These are phyloP conservation scores for Candolleomyces efflorescens DNA, from an alignment of 768 basidiomycete species.

Conservation along the genomic window DNA sequence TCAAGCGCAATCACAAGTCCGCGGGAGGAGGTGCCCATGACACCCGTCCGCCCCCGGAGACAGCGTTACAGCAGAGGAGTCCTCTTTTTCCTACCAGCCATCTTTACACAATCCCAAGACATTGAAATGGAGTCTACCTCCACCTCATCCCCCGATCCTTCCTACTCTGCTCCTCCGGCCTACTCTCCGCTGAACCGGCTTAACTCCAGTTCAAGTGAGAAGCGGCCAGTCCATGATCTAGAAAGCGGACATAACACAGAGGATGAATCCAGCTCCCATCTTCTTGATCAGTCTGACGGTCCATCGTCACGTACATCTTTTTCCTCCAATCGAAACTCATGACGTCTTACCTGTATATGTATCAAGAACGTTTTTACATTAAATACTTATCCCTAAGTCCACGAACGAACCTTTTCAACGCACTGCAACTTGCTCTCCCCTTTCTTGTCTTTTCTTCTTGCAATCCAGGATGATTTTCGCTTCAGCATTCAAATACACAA, in stretches of 20 bases:
- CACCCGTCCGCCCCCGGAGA: slow-evolving; percentile 45
- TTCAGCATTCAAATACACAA: not conserved
- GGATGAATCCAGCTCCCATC: not conserved
- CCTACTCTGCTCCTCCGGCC: slow-evolving; percentile 14
- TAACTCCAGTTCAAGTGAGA: slow-evolving; percentile 29
- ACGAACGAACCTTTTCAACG: too few species aligned
- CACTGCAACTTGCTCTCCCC: too few species aligned
- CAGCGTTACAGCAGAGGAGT: slow-evolving; percentile 50
- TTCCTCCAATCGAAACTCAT: not conserved
- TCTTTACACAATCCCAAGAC: slow-evolving; percentile 54
- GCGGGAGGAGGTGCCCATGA: slow-evolving; percentile 38
- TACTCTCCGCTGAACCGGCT: not conserved
- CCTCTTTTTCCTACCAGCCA: slow-evolving; percentile 79
- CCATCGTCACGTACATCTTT: slow-evolving; percentile 1
- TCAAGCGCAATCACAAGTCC: slow-evolving; percentile 42
- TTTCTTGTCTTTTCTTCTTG: too few species aligned
- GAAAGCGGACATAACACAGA: slow-evolving; percentile 15
- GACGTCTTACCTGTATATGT: not conserved
- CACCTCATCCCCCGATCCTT: slow-evolving; percentile 17
- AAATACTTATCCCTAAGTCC: too few species aligned
- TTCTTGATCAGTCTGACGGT: not conserved
- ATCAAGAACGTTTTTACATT: not conserved
- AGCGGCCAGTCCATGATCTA: slow-evolving; percentile 34
- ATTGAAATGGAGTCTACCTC: slow-evolving; percentile 38
- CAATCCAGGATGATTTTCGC: not conserved